Evolutionary conservation across 805 yeast species (phyloP).

Genomic region (Saccharomyces jurei): DNA sequence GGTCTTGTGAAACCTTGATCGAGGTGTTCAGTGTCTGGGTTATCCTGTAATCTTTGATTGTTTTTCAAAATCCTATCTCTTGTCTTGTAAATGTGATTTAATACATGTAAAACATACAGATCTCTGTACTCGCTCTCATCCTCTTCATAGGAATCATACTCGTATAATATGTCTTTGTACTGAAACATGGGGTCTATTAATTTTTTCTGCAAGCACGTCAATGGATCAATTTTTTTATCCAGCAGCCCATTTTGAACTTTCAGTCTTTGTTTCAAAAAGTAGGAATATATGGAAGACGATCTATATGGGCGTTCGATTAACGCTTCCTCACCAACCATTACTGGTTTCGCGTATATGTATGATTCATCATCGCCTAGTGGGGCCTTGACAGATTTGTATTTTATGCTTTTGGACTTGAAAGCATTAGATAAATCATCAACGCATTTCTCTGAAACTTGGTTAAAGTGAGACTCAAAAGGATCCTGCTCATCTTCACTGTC

Average conservation of each 20-base stretch:
- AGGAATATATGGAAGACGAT: conserved; percentile 24
- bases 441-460: conserved; percentile 32
- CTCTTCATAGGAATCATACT: conserved; percentile 41
- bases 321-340: conserved; percentile 8
- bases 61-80: conserved; percentile 78
- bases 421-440: conserved; percentile 33
- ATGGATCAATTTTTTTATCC: conserved; percentile 16
- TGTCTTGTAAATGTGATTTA: conserved; percentile 81
- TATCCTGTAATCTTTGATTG: conserved; percentile 45
- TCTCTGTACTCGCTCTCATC: conserved; percentile 49
- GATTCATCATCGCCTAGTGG: conserved; percentile 16
- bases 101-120: conserved; percentile 58
- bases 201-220: conserved; percentile 40
- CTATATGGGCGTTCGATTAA: conserved; percentile 17
- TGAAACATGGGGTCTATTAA: conserved; percentile 59
- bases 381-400: conserved; percentile 18
- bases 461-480: conserved; percentile 74
- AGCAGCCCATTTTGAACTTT: conserved; percentile 24
- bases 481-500: conserved; percentile 44
- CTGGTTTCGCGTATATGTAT: conserved; percentile 23
- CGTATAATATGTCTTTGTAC: conserved; percentile 64
- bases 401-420: conserved; percentile 26
- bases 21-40: conserved; percentile 52
- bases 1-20: conserved; percentile 97
- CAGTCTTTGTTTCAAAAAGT: conserved; percentile 41